Evolutionary conservation across 192 early-diverging fungal genomes (phyloP).

Genomic region (Backusella psychrophila): DNA sequence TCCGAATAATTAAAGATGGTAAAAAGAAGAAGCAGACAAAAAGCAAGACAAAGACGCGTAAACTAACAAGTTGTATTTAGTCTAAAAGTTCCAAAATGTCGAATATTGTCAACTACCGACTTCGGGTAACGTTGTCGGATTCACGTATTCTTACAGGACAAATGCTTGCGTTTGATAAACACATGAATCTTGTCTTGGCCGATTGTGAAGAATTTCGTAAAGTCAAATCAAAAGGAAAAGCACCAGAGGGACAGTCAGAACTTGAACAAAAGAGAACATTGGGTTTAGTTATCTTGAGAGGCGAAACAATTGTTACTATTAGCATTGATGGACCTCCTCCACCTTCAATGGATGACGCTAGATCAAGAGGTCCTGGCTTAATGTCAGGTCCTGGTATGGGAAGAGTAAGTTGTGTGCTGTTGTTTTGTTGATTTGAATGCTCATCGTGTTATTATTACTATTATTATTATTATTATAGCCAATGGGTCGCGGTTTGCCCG

Average conservation of each 20-base stretch:
- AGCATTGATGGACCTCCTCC: slow-evolving; percentile 91
- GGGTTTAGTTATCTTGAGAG: slow-evolving; percentile 91
- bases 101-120: slow-evolving; percentile 90
- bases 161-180: slow-evolving; percentile 99
- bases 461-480: slow-evolving; percentile 44
- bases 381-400: slow-evolving; percentile 71
- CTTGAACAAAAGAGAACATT: slow-evolving; percentile 90
- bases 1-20: slow-evolving; percentile 4
- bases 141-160: slow-evolving; percentile 92
- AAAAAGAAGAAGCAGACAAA: neutral
- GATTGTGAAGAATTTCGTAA: slow-evolving; percentile 98
- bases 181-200: slow-evolving; percentile 98
- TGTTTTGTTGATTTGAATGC: neutral
- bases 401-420: slow-evolving; percentile 26
- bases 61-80: slow-evolving; percentile 9
- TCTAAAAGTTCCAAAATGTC: slow-evolving; percentile 89
- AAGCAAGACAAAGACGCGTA: neutral
- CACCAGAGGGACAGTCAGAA: slow-evolving; percentile 45
- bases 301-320: slow-evolving; percentile 89
- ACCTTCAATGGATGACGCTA: slow-evolving; percentile 49
- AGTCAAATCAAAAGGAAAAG: slow-evolving; percentile 76
- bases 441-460: neutral
- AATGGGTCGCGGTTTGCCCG: slow-evolving; percentile 65
- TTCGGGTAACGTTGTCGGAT: slow-evolving; percentile 90
- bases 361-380: slow-evolving; percentile 44